Evolutionary conservation across 2,329 filamentous ascomycete species (phyloP).

Genomic region (Pestalotiopsis sp.): DNA sequence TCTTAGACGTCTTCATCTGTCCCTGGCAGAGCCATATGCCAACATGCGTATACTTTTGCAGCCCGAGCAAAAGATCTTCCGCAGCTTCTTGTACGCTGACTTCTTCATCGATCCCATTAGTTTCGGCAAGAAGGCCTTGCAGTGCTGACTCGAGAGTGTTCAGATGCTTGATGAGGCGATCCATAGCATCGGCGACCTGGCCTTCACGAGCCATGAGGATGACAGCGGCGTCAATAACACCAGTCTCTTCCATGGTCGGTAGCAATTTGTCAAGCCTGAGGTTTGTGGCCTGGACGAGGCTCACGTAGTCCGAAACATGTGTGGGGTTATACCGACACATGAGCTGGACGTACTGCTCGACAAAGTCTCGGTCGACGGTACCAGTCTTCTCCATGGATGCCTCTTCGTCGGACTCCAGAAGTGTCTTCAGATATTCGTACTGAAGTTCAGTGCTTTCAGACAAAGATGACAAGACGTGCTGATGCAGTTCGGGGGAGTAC

Average conservation of each 20-base stretch:
- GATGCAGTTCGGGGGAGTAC: slow-evolving; percentile 67
- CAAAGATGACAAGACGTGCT: slow-evolving; percentile 65
- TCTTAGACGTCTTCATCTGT: slow-evolving; percentile 67
- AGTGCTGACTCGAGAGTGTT: slow-evolving; percentile 79
- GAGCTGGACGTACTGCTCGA: slow-evolving; percentile 84
- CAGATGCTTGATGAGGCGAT: slow-evolving; percentile 80
- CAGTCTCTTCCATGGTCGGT: slow-evolving; percentile 85
- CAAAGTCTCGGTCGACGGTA: slow-evolving; percentile 59
- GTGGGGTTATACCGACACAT: slow-evolving; percentile 85
- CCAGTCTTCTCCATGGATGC: slow-evolving; percentile 32
- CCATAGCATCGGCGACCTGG: slow-evolving; percentile 80
- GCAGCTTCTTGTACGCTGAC: slow-evolving; percentile 63
- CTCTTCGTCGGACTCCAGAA: slow-evolving; percentile 66
- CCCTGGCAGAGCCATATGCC: slow-evolving; percentile 95
- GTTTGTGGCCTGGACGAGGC: slow-evolving; percentile 74
- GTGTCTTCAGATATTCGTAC: slow-evolving; percentile 74
- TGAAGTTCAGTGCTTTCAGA: slow-evolving; percentile 65
- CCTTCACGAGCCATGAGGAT: slow-evolving; percentile 90
- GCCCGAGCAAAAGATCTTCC: slow-evolving; percentile 72
- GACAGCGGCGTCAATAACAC: slow-evolving; percentile 90
- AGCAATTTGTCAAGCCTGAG: slow-evolving; percentile 79
- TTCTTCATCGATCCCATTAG: slow-evolving; percentile 57
- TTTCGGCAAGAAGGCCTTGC: slow-evolving; percentile 70
- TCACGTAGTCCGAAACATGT: slow-evolving; percentile 86
- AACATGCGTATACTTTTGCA: slow-evolving; percentile 89